Evolutionary conservation across 768 basidiomycete genomes (phyloP).

Genomic region (Boletus reticulatus): DNA sequence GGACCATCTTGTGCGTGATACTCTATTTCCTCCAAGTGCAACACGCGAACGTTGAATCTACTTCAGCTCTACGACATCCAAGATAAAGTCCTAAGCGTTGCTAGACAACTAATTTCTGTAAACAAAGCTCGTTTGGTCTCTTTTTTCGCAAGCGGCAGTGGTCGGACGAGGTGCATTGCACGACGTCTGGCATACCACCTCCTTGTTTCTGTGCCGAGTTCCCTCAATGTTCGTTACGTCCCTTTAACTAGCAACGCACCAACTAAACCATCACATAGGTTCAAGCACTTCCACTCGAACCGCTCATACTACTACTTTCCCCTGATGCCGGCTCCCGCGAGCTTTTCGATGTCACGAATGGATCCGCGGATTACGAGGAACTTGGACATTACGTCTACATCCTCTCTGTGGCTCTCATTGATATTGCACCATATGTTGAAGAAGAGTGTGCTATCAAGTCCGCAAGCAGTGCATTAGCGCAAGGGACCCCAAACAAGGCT

Average conservation of each 20-base stretch:
- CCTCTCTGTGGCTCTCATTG: constrained; percentile 56
- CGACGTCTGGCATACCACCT: constrained; percentile 51
- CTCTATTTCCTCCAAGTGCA: not conserved
- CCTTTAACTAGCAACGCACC: not conserved
- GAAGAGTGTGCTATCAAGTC: constrained; percentile 37
- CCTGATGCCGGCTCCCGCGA: constrained; percentile 39
- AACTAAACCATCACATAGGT: constrained; percentile 31
- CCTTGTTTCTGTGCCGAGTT: constrained; percentile 4
- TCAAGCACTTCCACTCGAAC: constrained; percentile 48
- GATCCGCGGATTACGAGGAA: constrained; percentile 59
- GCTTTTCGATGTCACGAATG: constrained; percentile 52
- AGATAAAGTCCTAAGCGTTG: constrained; percentile 41
- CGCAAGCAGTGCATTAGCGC: constrained; percentile 6
- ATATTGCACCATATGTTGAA: constrained; percentile 55
- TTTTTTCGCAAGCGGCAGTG: constrained; percentile 50
- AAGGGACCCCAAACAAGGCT: constrained; percentile 25
- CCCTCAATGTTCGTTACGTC: constrained; percentile 13
- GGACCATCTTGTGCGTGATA: constrained; percentile 27
- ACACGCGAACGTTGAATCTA: not conserved
- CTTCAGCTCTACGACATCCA: constrained; percentile 48
- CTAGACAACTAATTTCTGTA: constrained; percentile 39
- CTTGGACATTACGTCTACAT: constrained; percentile 55
- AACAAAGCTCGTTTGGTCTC: constrained; percentile 53
- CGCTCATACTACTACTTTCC: constrained; percentile 49
- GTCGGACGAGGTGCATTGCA: constrained; percentile 52